Conservation (phyloP, 169 alveolate genomes). For the Amoebophrya sp. region DNA sequence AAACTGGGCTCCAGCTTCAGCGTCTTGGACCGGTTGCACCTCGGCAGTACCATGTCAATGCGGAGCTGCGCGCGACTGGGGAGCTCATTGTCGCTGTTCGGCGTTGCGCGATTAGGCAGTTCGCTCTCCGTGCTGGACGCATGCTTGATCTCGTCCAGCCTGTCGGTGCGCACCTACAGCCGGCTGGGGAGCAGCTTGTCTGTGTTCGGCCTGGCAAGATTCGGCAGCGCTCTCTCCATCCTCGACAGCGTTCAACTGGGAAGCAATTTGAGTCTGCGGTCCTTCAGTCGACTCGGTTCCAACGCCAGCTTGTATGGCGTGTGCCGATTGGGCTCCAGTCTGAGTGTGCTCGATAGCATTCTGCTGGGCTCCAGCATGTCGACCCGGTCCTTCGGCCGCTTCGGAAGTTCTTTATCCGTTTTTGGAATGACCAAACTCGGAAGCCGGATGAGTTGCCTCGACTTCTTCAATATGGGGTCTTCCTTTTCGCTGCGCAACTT, state of each 20-base stretch:
- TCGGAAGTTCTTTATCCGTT: constrained; percentile 24
- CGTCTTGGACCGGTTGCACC: neutral
- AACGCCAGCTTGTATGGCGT: neutral
- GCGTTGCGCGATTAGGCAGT: neutral
- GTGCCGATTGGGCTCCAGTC: neutral
- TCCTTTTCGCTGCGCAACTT: neutral
- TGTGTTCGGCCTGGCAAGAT: neutral
- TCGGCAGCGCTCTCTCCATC: constrained; percentile 12
- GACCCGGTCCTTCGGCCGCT: constrained; percentile 4
- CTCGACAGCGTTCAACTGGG: neutral
- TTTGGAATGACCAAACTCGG: neutral
- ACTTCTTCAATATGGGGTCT: neutral
- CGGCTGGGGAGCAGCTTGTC: constrained; percentile 4
- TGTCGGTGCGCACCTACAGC: neutral
- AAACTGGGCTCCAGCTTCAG: neutral
- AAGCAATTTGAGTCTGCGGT: neutral
- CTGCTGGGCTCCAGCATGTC: neutral
- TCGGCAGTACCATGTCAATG: constrained; percentile 11
- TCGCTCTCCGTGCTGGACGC: neutral
- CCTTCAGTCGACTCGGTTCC: neutral
- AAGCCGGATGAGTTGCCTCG: neutral
- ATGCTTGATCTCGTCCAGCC: neutral
- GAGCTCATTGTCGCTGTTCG: neutral
- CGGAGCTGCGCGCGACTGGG: neutral
- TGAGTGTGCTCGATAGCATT: neutral